phyloP scores from a whole-genome alignment of 129 eudicot genomes.

The Chrysanthemum lavandulifolium region DNA sequence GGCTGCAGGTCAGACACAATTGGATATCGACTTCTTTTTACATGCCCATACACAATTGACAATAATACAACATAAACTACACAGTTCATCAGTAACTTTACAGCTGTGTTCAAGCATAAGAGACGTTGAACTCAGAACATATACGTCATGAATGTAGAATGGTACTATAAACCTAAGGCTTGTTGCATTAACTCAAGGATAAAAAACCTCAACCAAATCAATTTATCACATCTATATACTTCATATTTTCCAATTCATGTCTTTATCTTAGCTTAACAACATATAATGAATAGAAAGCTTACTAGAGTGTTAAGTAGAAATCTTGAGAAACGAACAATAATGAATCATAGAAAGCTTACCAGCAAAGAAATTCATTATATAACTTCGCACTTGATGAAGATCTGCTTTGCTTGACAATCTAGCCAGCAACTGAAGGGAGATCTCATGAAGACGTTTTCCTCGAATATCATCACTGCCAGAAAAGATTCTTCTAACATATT shows the following conservation, averaged over 20 bases:
- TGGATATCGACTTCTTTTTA: too few relatives aligned
- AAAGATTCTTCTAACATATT: slow-evolving; percentile 82
- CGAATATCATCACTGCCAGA: slow-evolving; percentile 69
- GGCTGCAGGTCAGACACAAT: too few relatives aligned
- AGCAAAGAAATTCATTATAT: slow-evolving; percentile 55
- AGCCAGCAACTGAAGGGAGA: slow-evolving; percentile 62
- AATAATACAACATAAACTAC: too few relatives aligned
- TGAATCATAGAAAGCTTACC: slow-evolving; percentile 42
- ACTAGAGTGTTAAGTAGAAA: background rate
- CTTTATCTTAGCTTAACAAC: slow-evolving; percentile 9
- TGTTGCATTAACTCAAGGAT: too few relatives aligned
- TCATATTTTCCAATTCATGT: slow-evolving; percentile 4
- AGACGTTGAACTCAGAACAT: too few relatives aligned
- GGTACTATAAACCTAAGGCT: too few relatives aligned
- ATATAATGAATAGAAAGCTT: background rate
- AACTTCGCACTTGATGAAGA: slow-evolving; percentile 61
- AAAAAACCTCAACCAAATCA: too few relatives aligned
- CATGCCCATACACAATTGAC: too few relatives aligned
- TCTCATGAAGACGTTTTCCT: slow-evolving; percentile 75
- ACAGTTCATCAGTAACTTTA: too few relatives aligned
- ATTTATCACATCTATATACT: background rate
- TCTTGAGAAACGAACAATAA: slow-evolving; percentile 3
- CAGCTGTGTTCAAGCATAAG: background rate
- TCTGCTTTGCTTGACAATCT: slow-evolving; percentile 51
- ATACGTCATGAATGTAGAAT: too few relatives aligned